These are phyloP conservation scores for Pyrus bretschneideri DNA, from an alignment of 306 rosid genomes.

Conservation along the genomic window DNA sequence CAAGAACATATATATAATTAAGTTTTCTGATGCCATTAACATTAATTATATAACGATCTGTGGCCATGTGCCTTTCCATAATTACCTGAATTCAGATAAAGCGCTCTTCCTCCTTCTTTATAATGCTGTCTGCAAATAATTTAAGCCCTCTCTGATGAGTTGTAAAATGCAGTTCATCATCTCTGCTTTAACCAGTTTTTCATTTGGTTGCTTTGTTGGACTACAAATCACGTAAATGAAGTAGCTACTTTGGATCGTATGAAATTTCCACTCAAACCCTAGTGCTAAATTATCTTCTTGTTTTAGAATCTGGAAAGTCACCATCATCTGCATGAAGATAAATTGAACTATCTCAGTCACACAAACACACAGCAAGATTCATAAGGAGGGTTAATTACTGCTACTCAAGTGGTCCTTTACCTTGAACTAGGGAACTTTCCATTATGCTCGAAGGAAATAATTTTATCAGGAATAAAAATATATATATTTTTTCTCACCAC, in stretches of 20 bases:
- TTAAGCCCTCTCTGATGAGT: constrained; percentile 15
- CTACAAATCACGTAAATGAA: not conserved
- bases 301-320: not conserved
- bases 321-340: not conserved
- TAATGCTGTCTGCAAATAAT: constrained; percentile 10
- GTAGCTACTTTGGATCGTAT: not conserved
- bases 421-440: constrained; percentile 15
- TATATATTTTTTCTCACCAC: too few relatives aligned
- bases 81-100: constrained; percentile 26
- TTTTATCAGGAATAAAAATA: not conserved
- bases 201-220: not conserved
- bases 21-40: constrained; percentile 24
- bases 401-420: constrained; percentile 34
- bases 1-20: constrained; percentile 5
- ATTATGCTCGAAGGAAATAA: constrained; percentile 29
- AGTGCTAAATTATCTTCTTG: not conserved
- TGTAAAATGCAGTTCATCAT: constrained; percentile 12
- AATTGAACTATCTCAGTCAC: not conserved
- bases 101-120: not conserved
- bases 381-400: not conserved
- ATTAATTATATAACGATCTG: constrained; percentile 15
- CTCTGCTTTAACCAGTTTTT: not conserved
- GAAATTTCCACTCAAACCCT: not conserved
- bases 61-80: constrained; percentile 45
- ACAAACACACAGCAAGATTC: not conserved